phyloP scores from a whole-genome alignment of 108 stramenopile species.

The Chaetoceros tenuissimus region DNA sequence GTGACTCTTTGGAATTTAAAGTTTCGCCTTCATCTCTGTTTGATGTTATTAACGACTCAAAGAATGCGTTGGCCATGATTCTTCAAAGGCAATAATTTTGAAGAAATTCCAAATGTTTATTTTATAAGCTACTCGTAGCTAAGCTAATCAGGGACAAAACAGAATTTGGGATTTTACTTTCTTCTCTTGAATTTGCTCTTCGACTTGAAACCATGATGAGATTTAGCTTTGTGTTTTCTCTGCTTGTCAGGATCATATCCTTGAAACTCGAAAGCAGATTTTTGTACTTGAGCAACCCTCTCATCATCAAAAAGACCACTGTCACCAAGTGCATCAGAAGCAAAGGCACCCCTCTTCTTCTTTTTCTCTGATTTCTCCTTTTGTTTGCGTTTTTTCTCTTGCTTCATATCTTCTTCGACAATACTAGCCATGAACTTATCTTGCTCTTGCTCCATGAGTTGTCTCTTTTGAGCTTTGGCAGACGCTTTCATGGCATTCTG shows the following conservation, averaged over 20 bases:
- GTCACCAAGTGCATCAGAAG: constrained; percentile 65
- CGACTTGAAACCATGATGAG: constrained; percentile 43
- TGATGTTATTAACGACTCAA: too few relatives aligned
- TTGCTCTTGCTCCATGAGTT: constrained; percentile 22
- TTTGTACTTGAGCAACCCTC: constrained; percentile 30
- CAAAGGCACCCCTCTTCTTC: constrained; percentile 16
- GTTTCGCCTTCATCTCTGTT: too few relatives aligned
- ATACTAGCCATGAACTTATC: constrained; percentile 21
- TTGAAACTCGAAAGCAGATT: constrained; percentile 21
- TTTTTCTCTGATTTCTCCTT: constrained; percentile 13
- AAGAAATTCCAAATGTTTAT: too few relatives aligned
- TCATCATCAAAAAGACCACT: constrained; percentile 72
- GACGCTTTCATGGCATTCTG: constrained; percentile 38
- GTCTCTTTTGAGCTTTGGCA: constrained; percentile 38
- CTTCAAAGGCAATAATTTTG: too few relatives aligned
- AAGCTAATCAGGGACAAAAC: too few relatives aligned
- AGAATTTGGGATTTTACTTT: constrained; percentile 2
- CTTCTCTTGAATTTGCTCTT: constrained; percentile 41
- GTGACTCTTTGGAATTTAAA: too few relatives aligned
- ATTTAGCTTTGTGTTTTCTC: constrained; percentile 27
- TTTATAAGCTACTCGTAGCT: too few relatives aligned
- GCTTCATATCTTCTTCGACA: constrained; percentile 30
- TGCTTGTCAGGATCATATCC: constrained; percentile 31
- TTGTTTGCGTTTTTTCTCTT: constrained; percentile 16
- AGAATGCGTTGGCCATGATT: too few relatives aligned